A percentile compares a stretch with the other conserved stretches of the same genome.
Evolutionary conservation across 805 yeast genomes (phyloP).

Genomic region (Candida rishiriensis): DNA sequence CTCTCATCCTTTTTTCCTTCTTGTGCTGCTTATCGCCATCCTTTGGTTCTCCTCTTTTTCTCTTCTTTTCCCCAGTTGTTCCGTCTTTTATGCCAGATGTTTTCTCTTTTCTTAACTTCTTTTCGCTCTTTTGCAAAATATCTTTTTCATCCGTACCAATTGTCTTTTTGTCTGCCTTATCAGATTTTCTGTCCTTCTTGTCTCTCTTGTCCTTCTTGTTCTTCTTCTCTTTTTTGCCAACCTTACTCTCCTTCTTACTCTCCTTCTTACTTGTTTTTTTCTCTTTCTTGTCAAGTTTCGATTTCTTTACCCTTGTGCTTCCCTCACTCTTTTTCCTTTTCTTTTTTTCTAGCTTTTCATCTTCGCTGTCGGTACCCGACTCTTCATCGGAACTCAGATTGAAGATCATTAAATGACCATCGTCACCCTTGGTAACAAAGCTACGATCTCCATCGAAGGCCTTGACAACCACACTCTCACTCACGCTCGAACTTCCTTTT

Average conservation of each 20-base stretch:
- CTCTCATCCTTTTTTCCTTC: slow-evolving; percentile 2
- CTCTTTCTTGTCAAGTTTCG: slow-evolving; percentile 15
- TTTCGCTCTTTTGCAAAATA: not conserved
- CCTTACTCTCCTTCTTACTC: slow-evolving; percentile 25
- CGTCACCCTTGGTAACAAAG: slow-evolving; percentile 10
- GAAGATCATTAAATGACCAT: slow-evolving; percentile 20
- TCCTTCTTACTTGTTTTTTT: slow-evolving; percentile 18
- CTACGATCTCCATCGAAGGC: slow-evolving; percentile 4
- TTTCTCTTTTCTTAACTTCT: slow-evolving; percentile 19
- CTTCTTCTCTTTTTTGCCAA: slow-evolving; percentile 19
- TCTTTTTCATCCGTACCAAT: too few relatives aligned
- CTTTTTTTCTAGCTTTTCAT: slow-evolving; percentile 7
- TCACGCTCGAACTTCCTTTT: slow-evolving; percentile 5
- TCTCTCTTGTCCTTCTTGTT: slow-evolving; percentile 20
- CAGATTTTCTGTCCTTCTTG: slow-evolving; percentile 16
- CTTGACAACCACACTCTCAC: slow-evolving; percentile 8
- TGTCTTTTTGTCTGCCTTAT: not conserved
- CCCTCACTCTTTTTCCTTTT: slow-evolving; percentile 24
- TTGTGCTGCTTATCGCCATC: slow-evolving; percentile 23
- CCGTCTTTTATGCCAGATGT: slow-evolving; percentile 20
- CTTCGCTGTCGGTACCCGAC: slow-evolving; percentile 24
- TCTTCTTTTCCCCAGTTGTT: slow-evolving; percentile 20
- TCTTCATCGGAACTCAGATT: slow-evolving; percentile 11
- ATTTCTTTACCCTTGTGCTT: not conserved
- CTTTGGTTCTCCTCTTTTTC: slow-evolving; percentile 18